Percentiles rank a stretch among this genome's conserved stretches.
Evolutionary conservation across 106 monocot genomes (phyloP).

Genomic region (Acorus calamus): DNA sequence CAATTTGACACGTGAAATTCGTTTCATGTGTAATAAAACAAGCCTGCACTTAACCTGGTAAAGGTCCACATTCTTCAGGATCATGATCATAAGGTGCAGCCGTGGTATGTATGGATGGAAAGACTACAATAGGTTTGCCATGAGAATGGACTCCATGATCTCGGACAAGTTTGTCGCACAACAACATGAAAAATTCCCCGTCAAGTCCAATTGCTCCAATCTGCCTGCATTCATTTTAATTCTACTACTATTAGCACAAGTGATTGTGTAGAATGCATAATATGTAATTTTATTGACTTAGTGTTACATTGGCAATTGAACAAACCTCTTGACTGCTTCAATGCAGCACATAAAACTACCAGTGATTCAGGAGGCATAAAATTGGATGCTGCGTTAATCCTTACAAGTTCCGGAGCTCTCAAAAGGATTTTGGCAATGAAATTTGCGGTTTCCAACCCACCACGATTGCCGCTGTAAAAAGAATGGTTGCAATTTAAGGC

Average conservation of each 20-base stretch:
- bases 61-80: constrained; percentile 12
- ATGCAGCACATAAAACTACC: constrained; percentile 37
- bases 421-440: constrained; percentile 48
- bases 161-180: constrained; percentile 1
- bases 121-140: constrained; percentile 34
- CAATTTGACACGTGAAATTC: too few relatives aligned
- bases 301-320: too few relatives aligned
- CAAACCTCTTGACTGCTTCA: constrained; percentile 44
- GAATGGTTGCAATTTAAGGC: constrained; percentile 3
- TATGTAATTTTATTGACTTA: too few relatives aligned
- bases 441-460: constrained; percentile 43
- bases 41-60: too few relatives aligned
- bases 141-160: constrained; percentile 16
- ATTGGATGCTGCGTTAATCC: constrained; percentile 57
- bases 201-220: constrained; percentile 37
- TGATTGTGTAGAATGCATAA: too few relatives aligned
- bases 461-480: constrained; percentile 71
- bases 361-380: constrained; percentile 63
- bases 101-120: constrained; percentile 15
- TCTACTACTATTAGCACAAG: background rate
- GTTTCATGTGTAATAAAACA: too few relatives aligned
- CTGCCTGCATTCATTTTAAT: constrained; percentile 28
- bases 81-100: constrained; percentile 42
- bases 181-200: constrained; percentile 27
- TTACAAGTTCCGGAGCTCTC: constrained; percentile 39